Base-by-base conservation (phyloP, 441 rosid species). In the Erysimum pusillum region DNA sequence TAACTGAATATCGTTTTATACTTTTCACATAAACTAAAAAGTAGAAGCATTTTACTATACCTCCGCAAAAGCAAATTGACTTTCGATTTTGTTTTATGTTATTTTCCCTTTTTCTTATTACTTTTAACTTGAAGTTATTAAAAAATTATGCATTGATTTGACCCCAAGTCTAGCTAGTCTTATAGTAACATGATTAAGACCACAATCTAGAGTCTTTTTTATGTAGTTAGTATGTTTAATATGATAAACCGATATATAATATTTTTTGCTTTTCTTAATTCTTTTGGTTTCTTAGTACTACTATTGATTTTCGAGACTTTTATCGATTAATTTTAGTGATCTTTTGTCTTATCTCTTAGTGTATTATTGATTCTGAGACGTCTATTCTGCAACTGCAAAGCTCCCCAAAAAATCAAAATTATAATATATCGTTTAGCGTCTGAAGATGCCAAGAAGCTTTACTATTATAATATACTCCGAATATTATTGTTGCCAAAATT, bases 341-440 rank as follows among this genome's bases (percentile, higher is more conserved):
- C 17, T 69, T 39, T 25, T 56, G 10, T 56, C 28, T 69, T 45
- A 39, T 52, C 9, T 36, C 34, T 18, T 25, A 66, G n/a, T n/a
- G 45, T 66, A 31, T 56, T 11, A 17, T 56, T 42, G 64, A 69
- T 56, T 42, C 11, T 14, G 34, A 69, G 15, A 42, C 41, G 44
- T 69, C 74, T 7, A 69, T 69, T 69, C 9, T 41, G 38, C 25
- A 38, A 56, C 9, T 41, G 39, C 38, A 25, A 56, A n/a, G 39
- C 36, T 13, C 15, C 14, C 38, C 58, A 53, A 25, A 35, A 49
- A 35, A 12, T 7, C 11, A 39, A 54, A 6, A 2, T 2, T 45
- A 10, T 46, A 28, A 46, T 14, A 11, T 31, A 39, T 62, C 38
- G 69, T 28, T 62, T 62, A 31, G 69, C 56, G 48, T 14, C 10